Percentiles rank a stretch among this genome's conserved stretches.
Evolutionary conservation across 2,329 filamentous ascomycete species (phyloP).

Genomic region (Aureobasidium sp.): DNA sequence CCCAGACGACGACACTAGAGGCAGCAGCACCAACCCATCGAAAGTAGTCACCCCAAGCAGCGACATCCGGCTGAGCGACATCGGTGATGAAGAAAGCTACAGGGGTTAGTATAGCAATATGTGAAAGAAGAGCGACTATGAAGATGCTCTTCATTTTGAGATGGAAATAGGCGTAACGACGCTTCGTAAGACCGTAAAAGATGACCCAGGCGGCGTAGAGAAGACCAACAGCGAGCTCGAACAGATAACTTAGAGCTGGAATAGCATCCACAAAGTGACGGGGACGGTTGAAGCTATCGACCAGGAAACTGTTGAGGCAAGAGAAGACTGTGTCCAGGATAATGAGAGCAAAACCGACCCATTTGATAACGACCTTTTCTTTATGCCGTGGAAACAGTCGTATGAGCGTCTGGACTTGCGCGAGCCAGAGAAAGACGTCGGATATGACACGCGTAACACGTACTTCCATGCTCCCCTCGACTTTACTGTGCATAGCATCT

Average conservation of each 20-base stretch:
- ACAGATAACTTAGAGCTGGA: conserved; percentile 83
- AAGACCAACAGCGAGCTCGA: conserved; percentile 77
- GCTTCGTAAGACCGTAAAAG: conserved; percentile 88
- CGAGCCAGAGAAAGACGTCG: conserved; percentile 93
- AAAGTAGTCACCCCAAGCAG: conserved; percentile 91
- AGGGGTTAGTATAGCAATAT: conserved; percentile 76
- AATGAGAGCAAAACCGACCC: conserved; percentile 92
- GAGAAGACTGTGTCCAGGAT: conserved; percentile 85
- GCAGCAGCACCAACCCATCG: conserved; percentile 93
- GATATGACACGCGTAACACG: conserved; percentile 89
- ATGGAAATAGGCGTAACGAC: conserved; percentile 85
- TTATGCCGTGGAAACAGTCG: conserved; percentile 91
- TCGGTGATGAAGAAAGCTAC: conserved; percentile 92
- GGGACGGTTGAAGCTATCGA: conserved; percentile 54
- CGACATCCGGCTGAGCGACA: conserved; percentile 75
- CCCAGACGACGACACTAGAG: conserved; percentile 95
- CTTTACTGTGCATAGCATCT: conserved; percentile 63
- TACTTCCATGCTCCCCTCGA: conserved; percentile 78
- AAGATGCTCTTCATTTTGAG: conserved; percentile 84
- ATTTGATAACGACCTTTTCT: conserved; percentile 98
- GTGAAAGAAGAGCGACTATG: conserved; percentile 69
- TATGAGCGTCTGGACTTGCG: conserved; percentile 93
- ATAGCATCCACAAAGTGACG: conserved; percentile 81
- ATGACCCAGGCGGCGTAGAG: conserved; percentile 91
- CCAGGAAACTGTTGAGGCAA: conserved; percentile 78